Evolutionary conservation across 2,329 filamentous ascomycete genomes (phyloP).

Genomic region (Trichocomaceae sp.): DNA sequence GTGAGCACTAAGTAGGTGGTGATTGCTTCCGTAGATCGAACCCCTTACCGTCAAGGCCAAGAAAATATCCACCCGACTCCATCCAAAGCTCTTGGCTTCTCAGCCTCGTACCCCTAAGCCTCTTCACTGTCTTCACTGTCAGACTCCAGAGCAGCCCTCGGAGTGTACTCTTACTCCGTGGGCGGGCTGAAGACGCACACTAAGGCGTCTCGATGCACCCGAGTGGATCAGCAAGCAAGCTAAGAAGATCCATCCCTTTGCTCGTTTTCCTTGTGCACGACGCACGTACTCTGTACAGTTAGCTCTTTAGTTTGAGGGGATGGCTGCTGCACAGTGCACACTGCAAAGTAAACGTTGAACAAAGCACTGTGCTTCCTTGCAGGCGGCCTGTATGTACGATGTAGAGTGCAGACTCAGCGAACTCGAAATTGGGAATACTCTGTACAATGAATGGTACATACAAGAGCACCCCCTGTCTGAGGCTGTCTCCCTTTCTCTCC

Average conservation of each 20-base stretch:
- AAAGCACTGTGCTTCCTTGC: conserved; percentile 5
- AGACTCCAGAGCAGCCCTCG: too few relatives aligned
- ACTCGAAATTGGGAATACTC: neutral
- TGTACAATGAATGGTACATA: neutral
- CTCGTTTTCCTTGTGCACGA: neutral
- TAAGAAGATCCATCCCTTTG: neutral
- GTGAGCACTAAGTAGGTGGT: too few relatives aligned
- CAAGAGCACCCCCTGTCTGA: neutral
- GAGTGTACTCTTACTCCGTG: neutral
- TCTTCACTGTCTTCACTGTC: too few relatives aligned
- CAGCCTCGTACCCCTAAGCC: too few relatives aligned
- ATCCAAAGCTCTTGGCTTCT: neutral
- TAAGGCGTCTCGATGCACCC: neutral
- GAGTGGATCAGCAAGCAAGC: neutral
- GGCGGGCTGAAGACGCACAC: neutral
- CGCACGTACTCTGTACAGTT: neutral
- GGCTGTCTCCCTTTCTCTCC: conserved; percentile 1
- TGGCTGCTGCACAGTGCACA: too few relatives aligned
- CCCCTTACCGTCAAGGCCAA: neutral
- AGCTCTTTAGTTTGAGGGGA: too few relatives aligned
- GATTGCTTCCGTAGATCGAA: neutral
- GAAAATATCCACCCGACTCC: neutral
- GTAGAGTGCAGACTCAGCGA: too few relatives aligned
- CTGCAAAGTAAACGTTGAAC: neutral
- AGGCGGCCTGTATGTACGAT: neutral